These are phyloP conservation scores for Hemileia vastatrix DNA, from an alignment of 1,284 basidiomycete genomes.

Conservation along the genomic window DNA sequence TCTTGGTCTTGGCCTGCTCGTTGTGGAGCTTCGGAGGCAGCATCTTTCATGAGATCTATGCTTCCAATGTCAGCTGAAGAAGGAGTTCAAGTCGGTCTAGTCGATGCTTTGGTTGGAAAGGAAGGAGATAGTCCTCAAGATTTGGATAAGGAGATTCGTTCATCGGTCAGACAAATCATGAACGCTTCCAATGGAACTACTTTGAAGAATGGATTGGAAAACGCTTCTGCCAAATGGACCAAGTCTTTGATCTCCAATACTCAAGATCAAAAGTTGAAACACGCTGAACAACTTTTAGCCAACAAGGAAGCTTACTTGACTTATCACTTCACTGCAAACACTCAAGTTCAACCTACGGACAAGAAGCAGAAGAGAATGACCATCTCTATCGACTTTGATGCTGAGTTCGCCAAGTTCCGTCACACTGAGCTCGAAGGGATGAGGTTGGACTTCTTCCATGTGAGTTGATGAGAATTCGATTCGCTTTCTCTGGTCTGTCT, in stretches of 20 bases:
- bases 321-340: conserved; percentile 33
- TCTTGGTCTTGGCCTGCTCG: conserved; percentile 47
- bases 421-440: conserved; percentile 48
- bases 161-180: conserved; percentile 29
- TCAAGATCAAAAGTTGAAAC: neutral
- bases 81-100: conserved; percentile 27
- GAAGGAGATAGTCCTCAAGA: conserved; percentile 10
- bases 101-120: conserved; percentile 28
- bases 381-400: neutral
- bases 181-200: conserved; percentile 12
- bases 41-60: conserved; percentile 45
- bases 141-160: conserved; percentile 24
- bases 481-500: conserved; percentile 4
- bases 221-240: conserved; percentile 30
- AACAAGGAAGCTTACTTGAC: conserved; percentile 39
- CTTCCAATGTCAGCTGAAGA: conserved; percentile 44
- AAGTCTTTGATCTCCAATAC: conserved; percentile 20
- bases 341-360: too few species aligned
- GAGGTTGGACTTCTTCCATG: conserved; percentile 48
- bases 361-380: neutral
- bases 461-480: too few species aligned
- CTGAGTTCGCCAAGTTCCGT: conserved; percentile 41
- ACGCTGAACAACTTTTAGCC: conserved; percentile 33
- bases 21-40: conserved; percentile 41
- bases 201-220: neutral